Base-by-base conservation (phyloP, 345 rosid genomes). In the Eucalyptus erythrocorys region DNA sequence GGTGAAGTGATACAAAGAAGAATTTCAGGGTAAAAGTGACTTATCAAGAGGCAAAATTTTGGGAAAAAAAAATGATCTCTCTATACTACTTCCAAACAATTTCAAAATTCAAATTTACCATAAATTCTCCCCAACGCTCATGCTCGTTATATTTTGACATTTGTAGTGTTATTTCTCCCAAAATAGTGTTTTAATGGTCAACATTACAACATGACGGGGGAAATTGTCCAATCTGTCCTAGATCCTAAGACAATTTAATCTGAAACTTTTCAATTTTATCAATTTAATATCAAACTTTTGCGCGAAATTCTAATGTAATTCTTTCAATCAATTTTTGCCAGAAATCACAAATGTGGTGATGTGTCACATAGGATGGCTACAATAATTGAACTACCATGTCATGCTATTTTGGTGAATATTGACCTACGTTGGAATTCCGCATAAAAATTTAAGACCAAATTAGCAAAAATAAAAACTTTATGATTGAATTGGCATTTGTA, bases 291-390 rank as follows among this genome's bases (percentile, higher is more conserved):
- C 43, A 21, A 40, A 11, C 2, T 24, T 76, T 76, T 40, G 47
- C 3, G 0, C 0, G 9, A 76, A 40, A 76, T 76, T 40, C 4
- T 24, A 40, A 76, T 11, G 14, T 40, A 37, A 2, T 21, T 76
- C 26, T 22, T 40, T 22, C 0, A 4, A 4, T 26, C 1, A 76
- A 76, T 11, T 76, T 76, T 76, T 76, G 42, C 30, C 0, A 10
- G 0, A 76, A 24, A 40, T 37, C 1, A 4, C 47, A 37, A 40
- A 21, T 21, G 27, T 76, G 15, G 0, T 0, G 1, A 12, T 21
- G 15, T 3, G 5, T 12, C 14, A 76, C 0, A 6, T 19, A 40
- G 9, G 47, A 40, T 37, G 27, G 15, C 30, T 1, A 68, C 3
- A 19, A 68, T 68, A 10, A 40, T 3, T 3, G 0, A 13, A 76